phyloP scores from a whole-genome alignment of 257 asterid genomes.

The Rubia yunnanensis region DNA sequence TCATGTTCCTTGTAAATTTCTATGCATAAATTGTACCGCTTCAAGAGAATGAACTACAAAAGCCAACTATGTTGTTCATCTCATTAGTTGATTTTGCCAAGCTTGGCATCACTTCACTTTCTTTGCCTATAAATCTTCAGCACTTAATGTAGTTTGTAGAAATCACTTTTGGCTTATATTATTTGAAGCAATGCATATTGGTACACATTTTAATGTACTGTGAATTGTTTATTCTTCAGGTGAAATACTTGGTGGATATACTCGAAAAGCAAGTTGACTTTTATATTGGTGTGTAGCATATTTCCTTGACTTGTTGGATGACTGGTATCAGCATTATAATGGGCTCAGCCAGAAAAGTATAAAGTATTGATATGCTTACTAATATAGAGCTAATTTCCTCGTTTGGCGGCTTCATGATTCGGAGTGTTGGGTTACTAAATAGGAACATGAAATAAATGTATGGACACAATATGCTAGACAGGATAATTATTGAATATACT shows the following conservation, averaged over 20 bases:
- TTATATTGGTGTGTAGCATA: slow-evolving; percentile 25
- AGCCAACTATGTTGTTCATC: slow-evolving; percentile 6
- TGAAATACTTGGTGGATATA: slow-evolving; percentile 50
- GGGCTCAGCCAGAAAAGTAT: neutral
- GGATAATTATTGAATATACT: neutral
- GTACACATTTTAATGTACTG: neutral
- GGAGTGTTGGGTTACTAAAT: neutral
- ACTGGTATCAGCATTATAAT: neutral
- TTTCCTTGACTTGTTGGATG: neutral
- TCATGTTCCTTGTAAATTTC: neutral
- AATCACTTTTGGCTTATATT: neutral
- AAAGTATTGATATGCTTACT: neutral
- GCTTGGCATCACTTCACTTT: neutral
- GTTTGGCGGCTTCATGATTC: neutral
- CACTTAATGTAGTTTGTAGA: neutral
- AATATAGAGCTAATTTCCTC: neutral
- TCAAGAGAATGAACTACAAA: neutral
- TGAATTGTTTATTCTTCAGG: slow-evolving; percentile 42
- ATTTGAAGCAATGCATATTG: neutral
- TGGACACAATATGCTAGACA: neutral
- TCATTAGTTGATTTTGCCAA: neutral
- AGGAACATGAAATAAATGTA: neutral
- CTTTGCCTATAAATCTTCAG: neutral
- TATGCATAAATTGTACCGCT: neutral
- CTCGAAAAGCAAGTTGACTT: slow-evolving; percentile 63